Evolutionary conservation across 139 green algal genomes (phyloP).

Genomic region (Tetradesmus obliquus): DNA sequence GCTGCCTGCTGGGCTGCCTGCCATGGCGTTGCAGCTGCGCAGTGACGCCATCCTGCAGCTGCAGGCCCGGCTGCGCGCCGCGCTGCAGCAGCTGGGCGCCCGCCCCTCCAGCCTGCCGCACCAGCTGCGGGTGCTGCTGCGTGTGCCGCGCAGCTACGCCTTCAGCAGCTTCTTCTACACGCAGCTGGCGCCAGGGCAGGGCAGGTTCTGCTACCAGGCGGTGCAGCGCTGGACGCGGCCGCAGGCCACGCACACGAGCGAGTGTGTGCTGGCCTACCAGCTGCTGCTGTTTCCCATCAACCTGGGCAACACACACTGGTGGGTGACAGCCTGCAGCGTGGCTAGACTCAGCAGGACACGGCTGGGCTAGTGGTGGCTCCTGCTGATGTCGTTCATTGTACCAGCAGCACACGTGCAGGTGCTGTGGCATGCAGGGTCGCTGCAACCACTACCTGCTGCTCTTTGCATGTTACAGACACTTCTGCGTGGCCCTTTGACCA

Average conservation of each 20-base stretch:
- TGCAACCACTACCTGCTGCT: background rate
- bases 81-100: background rate
- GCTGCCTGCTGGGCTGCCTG: background rate
- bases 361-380: background rate
- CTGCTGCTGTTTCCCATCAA: slow-evolving; percentile 60
- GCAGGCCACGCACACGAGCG: background rate
- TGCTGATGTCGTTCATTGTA: background rate
- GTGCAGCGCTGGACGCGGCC: slow-evolving; percentile 51
- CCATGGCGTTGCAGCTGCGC: background rate
- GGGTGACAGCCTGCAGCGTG: background rate
- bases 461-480: background rate
- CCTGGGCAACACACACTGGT: slow-evolving; percentile 52
- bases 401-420: no score
- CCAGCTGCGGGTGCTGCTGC: background rate
- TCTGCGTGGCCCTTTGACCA: background rate
- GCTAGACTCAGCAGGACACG: background rate
- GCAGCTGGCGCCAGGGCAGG: background rate
- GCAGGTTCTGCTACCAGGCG: slow-evolving; percentile 1
- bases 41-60: background rate
- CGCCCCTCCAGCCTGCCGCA: background rate
- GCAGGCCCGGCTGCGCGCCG: background rate
- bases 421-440: no score
- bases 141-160: slow-evolving; percentile 17
- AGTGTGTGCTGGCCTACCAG: slow-evolving; percentile 47
- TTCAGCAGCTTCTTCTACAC: slow-evolving; percentile 32